Evolutionary conservation across 1,284 basidiomycete species (phyloP), one percentile per base, ranked within the genome.

Genomic region (Takashimella tepidaria): DNA sequence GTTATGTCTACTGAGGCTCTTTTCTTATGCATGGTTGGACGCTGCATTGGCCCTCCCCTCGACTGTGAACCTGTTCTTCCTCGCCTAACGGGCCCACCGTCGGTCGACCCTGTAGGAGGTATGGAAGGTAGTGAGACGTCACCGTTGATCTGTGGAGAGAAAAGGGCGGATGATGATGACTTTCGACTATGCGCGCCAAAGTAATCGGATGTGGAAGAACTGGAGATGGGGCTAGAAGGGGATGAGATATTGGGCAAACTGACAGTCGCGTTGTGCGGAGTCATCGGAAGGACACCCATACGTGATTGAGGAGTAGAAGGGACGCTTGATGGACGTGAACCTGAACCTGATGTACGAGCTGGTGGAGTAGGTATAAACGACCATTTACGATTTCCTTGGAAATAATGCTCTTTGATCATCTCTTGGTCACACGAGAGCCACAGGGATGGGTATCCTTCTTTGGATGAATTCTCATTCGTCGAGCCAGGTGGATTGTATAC

Each of bases 401-500:
- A 62, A 40, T 60, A 56, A 44, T 62, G 61, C 27, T 66, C 67
- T 13, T 59, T 55, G 10, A 73, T 63, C 1, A 47, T 49, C 51
- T 75, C 69, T 40, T 70, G 63, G 24, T 68, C 67, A 45, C 71
- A 72, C 12, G 66, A 59, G 1, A 76, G 57, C 73, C 73, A 76
- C 16, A 61, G 51, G 8, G 68, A 67, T 1, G 65, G 68, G 43
- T 63, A 68, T 16, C 31, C 31, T 37, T 37, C 31, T 16, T 37
- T 37, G 31, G 31, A 37, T 16, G 31, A 16, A 16, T 37, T 8
- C 31, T 37, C 10, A 16, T 37, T 37, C 31, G 16, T 16, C 10
- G 16, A 16, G 2, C 57, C 54, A 8, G 60, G 49, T 21, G 81
- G 78, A 64, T 88, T 85, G 67, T 85, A 92, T 8, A 92, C 84